Evolutionary conservation across 495 filamentous ascomycete genomes (phyloP), one percentile per base, ranked within the genome.

Genomic region (Ramalina peruviana): DNA sequence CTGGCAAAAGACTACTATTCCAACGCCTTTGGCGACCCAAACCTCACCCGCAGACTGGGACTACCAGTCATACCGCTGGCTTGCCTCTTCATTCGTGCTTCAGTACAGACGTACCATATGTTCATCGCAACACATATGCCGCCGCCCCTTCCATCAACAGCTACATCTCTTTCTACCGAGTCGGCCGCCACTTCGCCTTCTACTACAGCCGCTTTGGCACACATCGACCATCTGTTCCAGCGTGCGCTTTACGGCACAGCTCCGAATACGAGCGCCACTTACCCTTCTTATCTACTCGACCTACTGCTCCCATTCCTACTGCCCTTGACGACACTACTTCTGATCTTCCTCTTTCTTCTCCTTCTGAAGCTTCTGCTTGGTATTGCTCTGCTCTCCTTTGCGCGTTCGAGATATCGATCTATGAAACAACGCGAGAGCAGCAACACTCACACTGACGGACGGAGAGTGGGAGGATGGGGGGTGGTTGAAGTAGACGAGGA

Each of bases 1-100:
- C 71, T 97, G 15, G 87, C 88, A 42, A 96, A 95, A 61, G 92
- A 99, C 57, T 99, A 99, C 65, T 97, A 97, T 62, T 88, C 88
- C 3, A 88, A 94, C 60, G 92, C 93, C 10, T 97, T 96, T 60
- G 80, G 81, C 0, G 85, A 94, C 40, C 90, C 86, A 48, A 88
- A 85, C 50, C 71, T 99, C 1, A 94, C 86, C 9, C 84, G 87
- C 45, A 82, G 92, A 16, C 74, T 99, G 13, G 92, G 92, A 23
- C 75, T 99, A 1, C 92, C 92, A 0, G 82, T 99, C 26, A 80
- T 99, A 45, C 92, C 92, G 0, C 71, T 99, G 15, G 85, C 88
- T 6, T 94, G 87, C 58, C 83, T 99, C 46, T 97, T 97, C 67
- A 89, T 99, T 62, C 82, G 92, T 25, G 85, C 93, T 36, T 86